Conservation (phyloP, 108 stramenopile genomes). For the Pseudonitzschia multistriata region DNA sequence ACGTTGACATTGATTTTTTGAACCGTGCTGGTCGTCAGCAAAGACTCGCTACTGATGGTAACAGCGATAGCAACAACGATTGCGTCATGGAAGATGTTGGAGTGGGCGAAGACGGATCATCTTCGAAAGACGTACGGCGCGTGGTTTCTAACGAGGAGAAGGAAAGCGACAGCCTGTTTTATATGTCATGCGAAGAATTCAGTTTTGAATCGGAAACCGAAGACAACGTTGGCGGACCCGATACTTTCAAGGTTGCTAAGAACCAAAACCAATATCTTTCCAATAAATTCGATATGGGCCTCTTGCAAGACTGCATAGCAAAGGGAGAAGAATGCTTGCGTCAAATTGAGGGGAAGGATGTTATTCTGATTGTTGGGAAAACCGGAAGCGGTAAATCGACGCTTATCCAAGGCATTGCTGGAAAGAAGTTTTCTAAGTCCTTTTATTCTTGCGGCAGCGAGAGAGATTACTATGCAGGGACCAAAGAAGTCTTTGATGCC, state of each 20-base stretch:
- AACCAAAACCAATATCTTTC: background rate
- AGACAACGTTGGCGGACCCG: no score
- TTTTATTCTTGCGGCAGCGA: constrained; percentile 2
- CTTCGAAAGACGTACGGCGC: no score
- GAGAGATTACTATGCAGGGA: background rate
- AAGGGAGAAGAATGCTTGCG: constrained; percentile 36
- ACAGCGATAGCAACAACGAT: no score
- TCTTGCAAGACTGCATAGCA: constrained; percentile 44
- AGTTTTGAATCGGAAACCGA: no score
- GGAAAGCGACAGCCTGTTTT: no score
- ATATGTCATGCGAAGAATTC: no score
- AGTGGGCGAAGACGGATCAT: no score
- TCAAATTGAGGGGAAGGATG: constrained; percentile 40
- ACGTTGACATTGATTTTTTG: no score
- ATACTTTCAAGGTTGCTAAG: no score
- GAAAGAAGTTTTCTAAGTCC: constrained; percentile 37
- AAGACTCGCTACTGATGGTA: no score
- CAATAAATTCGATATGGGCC: constrained; percentile 47
- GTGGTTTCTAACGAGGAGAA: background rate
- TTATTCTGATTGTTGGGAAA: constrained; percentile 45
- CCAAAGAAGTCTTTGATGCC: constrained; percentile 48
- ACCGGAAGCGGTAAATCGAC: constrained; percentile 53
- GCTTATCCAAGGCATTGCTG: constrained; percentile 61
- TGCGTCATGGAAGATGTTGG: no score
- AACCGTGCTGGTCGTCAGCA: no score